Base-by-base conservation (phyloP, 2,329 filamentous ascomycete species). In the Metarhizium anisopliae region DNA sequence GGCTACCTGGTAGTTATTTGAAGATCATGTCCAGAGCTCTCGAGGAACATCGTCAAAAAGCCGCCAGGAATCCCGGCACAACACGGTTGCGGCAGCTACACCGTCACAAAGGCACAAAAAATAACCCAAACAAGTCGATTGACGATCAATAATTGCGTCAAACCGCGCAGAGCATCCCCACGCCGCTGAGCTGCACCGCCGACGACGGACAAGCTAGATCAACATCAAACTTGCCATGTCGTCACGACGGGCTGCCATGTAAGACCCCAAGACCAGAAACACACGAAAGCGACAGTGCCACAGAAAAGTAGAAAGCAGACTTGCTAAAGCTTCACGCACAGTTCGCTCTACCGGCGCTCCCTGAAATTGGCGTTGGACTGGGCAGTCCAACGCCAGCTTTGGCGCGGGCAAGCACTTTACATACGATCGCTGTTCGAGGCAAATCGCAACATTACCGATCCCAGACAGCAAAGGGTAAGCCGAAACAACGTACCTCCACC, bases 331-430 rank as follows among this genome's bases (percentile, higher is more conserved):
- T 47, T 7, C 29, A 25, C 16, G 25, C 20, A 6, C 59, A 86
- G 83, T 63, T 86, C 83, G 47, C 86, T 99, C 59, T 99, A 99
- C 74, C 87, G 93, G 68, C 90, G 91, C 64, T 91, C 91, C 30
- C 74, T 99, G 69, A 96, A 96, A 80, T 85, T 96, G 61, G 82
- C 94, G 47, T 84, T 97, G 62, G 91, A 96, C 77, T 99, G 94
- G 94, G 84, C 90, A 56, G 91, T 97, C 60, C 89, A 96, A 70
- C 84, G 94, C 63, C 84, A 93, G 66, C 76, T 96, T 59, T 99
- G 94, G 93, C 87, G 94, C 65, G 92, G 93, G 59, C 94, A 97
- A 74, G 94, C 94, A 36, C 77, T 97, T 60, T 97, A 99, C 72
- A 95, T 99, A 66, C 87, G 94, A 65, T 91, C 88, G 42, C 81